These are phyloP conservation scores for Xylariales sp. DNA, from an alignment of 2,329 filamentous ascomycete genomes.

Conservation along the genomic window DNA sequence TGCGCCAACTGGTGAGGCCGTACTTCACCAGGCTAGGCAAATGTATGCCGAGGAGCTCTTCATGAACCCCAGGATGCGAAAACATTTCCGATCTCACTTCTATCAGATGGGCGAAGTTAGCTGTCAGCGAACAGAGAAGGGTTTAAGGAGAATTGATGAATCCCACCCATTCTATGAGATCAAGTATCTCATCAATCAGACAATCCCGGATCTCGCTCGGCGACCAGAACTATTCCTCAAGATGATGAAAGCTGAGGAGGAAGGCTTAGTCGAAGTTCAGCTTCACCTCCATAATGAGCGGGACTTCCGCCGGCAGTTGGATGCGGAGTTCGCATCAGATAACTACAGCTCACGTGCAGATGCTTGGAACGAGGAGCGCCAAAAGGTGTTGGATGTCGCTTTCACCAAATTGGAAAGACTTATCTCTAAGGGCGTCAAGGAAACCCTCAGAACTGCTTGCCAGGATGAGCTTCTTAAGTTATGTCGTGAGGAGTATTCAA, in stretches of 20 bases:
- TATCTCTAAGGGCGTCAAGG: slow-evolving; percentile 89
- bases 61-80: slow-evolving; percentile 83
- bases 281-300: slow-evolving; percentile 73
- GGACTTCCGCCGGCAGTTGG: slow-evolving; percentile 71
- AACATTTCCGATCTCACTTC: slow-evolving; percentile 76
- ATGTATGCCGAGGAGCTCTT: slow-evolving; percentile 91
- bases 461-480: slow-evolving; percentile 87
- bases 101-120: slow-evolving; percentile 82
- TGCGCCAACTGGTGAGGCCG: slow-evolving; percentile 70
- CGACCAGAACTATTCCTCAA: slow-evolving; percentile 88
- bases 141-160: slow-evolving; percentile 87
- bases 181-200: slow-evolving; percentile 91
- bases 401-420: slow-evolving; percentile 77
- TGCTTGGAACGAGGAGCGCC: slow-evolving; percentile 86
- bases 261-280: slow-evolving; percentile 83
- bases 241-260: slow-evolving; percentile 96
- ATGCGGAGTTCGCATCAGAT: slow-evolving; percentile 84
- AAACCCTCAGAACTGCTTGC: slow-evolving; percentile 87
- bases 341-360: slow-evolving; percentile 94
- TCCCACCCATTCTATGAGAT: slow-evolving; percentile 96
- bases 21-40: slow-evolving; percentile 74
- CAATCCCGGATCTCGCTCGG: slow-evolving; percentile 73
- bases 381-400: slow-evolving; percentile 77
- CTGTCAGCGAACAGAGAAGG: slow-evolving; percentile 89
- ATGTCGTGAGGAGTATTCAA: slow-evolving; percentile 84